A percentile compares a stretch with the other conserved stretches of the same genome.
Conservation (phyloP, 345 rosid genomes). For the Gossypium turneri region DNA sequence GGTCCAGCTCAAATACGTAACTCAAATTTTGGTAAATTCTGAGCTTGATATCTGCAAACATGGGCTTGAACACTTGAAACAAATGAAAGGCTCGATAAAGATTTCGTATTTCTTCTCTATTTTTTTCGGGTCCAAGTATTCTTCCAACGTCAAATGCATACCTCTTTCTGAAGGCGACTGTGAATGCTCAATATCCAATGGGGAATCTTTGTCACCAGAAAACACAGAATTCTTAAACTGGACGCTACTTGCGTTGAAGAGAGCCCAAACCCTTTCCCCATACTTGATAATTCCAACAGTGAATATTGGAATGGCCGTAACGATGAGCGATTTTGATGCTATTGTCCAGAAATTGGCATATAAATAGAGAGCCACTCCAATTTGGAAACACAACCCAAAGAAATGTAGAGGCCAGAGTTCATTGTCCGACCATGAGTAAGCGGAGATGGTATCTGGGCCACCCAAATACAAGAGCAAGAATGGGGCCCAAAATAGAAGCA, state of each 20-base stretch:
- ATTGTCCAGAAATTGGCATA: not conserved
- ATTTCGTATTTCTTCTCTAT: not conserved
- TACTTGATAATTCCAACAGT: slow-evolving; percentile 7
- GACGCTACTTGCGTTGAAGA: not conserved
- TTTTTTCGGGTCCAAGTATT: not conserved
- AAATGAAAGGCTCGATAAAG: not conserved
- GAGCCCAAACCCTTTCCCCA: not conserved
- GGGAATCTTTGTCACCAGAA: not conserved
- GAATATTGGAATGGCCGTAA: not conserved
- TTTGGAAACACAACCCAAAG: not conserved
- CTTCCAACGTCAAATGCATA: not conserved
- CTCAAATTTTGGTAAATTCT: not conserved
- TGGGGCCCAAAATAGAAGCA: not conserved
- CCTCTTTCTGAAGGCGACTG: not conserved
- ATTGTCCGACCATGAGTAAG: not conserved
- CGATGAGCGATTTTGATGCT: not conserved
- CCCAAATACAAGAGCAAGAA: not conserved
- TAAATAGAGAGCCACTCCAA: not conserved
- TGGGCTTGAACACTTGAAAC: not conserved
- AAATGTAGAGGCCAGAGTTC: not conserved
- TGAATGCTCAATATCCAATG: not conserved
- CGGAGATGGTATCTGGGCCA: slow-evolving; percentile 1
- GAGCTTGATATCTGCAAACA: slow-evolving; percentile 10
- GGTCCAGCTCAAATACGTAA: not conserved
- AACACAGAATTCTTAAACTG: slow-evolving; percentile 1